Evolutionary conservation across 1,139 yeast species (phyloP), one percentile per base, ranked within the genome.

Genomic region (Geotrichum australiense): DNA sequence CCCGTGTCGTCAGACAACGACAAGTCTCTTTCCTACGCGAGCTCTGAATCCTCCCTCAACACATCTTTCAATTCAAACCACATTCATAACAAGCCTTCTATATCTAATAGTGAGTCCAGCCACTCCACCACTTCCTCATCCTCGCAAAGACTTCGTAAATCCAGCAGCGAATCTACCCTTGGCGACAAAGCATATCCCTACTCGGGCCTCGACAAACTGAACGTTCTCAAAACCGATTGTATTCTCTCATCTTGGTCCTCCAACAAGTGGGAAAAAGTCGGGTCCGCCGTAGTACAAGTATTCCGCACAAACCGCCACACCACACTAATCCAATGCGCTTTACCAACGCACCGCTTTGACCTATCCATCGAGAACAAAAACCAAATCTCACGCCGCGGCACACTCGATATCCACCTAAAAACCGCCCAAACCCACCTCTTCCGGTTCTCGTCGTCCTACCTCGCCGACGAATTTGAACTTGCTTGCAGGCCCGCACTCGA

Each of bases 321-420:
- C 35, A 14, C 15, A 10, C 21, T 14, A 5, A 20, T 31, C 15
- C 19, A 11, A n/a, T 21, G 43, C 24, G 15, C 15, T n/a, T n/a
- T n/a, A n/a, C n/a, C n/a, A n/a, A n/a, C n/a, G n/a, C n/a, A n/a
- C n/a, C n/a, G n/a, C n/a, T n/a, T n/a, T n/a, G 29, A 44, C n/a
- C 34, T 50, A 7, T 23, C 42, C 3, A 21, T 50, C 5, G 21
- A 27, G 5, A 46, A n/a, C n/a, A n/a, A n/a, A n/a, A n/a, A n/a
- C n/a, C n/a, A n/a, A n/a, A n/a, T n/a, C n/a, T n/a, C n/a, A 15
- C 48, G 52, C 5, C 45, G 51, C 10, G 59, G 64, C 4, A 51
- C 50, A 4, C 51, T 56, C 27, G 64, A 59, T 42, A 52, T 59
- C 16, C 62, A 59, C 37, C 43, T 59, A 39, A 46, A 50, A 30